phyloP scores from a whole-genome alignment of 2,329 filamentous ascomycete genomes.

The Falciphora oryzae region DNA sequence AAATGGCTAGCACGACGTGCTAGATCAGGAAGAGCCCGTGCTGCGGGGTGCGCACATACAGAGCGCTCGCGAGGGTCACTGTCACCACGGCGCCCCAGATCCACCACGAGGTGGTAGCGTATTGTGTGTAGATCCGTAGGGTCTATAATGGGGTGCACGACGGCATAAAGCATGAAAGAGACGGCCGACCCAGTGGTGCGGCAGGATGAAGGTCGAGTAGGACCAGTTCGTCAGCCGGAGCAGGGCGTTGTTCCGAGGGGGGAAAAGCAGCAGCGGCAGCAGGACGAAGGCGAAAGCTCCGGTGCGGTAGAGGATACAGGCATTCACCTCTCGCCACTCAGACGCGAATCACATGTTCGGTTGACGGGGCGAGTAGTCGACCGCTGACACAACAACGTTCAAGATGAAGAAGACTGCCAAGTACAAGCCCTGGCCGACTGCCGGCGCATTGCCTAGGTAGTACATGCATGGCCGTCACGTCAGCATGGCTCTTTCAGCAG shows the following conservation, averaged over 20 bases:
- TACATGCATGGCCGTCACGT: too few relatives aligned
- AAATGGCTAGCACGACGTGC: conserved; percentile 26
- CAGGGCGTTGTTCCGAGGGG: conserved; percentile 30
- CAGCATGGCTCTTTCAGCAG: too few relatives aligned
- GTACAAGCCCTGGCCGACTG: too few relatives aligned
- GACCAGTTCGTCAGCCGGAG: conserved; percentile 31
- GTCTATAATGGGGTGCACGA: conserved; percentile 26
- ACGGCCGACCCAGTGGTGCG: conserved; percentile 31
- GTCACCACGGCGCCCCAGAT: conserved; percentile 37
- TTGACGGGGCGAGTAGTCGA: too few relatives aligned
- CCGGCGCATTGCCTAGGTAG: too few relatives aligned
- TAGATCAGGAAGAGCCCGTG: conserved; percentile 34
- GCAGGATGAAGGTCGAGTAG: conserved; percentile 28
- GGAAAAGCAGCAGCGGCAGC: conserved; percentile 26
- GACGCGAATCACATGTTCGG: too few relatives aligned
- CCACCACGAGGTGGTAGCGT: conserved; percentile 30
- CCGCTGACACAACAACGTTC: too few relatives aligned
- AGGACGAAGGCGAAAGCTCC: conserved; percentile 30
- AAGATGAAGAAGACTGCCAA: too few relatives aligned
- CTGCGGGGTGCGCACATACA: conserved; percentile 29
- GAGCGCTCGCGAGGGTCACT: conserved; percentile 23
- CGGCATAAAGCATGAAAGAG: conserved; percentile 19
- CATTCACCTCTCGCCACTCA: neutral
- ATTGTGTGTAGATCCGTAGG: conserved; percentile 23
- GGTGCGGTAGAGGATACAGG: conserved; percentile 32